Conservation (phyloP, 176 grass and related monocot species). For the Dactylis glomerata region DNA sequence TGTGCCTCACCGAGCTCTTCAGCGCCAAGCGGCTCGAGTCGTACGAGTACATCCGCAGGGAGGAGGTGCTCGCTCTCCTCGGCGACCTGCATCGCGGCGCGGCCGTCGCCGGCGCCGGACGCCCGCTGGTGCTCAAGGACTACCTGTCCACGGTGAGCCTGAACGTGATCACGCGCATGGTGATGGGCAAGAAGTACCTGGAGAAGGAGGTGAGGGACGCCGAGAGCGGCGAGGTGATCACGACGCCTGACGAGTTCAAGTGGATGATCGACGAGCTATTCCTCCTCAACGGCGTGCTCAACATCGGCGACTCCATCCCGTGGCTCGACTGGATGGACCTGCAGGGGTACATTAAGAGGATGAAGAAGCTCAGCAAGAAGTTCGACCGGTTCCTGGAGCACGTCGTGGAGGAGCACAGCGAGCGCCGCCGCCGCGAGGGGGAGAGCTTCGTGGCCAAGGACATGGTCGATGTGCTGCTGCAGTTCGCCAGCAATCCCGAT, state of each 20-base stretch:
- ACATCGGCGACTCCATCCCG: constrained; percentile 65
- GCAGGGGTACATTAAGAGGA: constrained; percentile 67
- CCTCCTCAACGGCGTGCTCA: constrained; percentile 50
- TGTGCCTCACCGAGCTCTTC: constrained; percentile 80
- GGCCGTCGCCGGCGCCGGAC: neutral
- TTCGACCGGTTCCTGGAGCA: constrained; percentile 68
- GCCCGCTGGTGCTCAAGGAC: constrained; percentile 40
- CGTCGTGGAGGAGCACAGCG: constrained; percentile 60
- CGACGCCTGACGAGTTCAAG: constrained; percentile 58
- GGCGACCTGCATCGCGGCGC: constrained; percentile 2
- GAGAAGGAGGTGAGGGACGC: neutral
- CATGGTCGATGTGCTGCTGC: constrained; percentile 67
- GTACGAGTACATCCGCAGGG: constrained; percentile 51
- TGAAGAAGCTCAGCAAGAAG: constrained; percentile 52
- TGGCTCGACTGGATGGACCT: constrained; percentile 62
- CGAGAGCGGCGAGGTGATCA: neutral
- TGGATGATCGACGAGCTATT: constrained; percentile 58
- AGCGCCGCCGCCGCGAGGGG: constrained; percentile 30
- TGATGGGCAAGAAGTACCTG: constrained; percentile 63
- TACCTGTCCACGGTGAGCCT: constrained; percentile 38
- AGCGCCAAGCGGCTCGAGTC: constrained; percentile 61
- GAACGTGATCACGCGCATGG: constrained; percentile 58
- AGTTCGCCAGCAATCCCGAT: constrained; percentile 44
- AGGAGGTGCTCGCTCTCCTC: constrained; percentile 43
- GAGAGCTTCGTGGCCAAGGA: constrained; percentile 48